Conservation (phyloP, 2,329 filamentous ascomycete genomes). For the Akanthomyces muscarius region DNA sequence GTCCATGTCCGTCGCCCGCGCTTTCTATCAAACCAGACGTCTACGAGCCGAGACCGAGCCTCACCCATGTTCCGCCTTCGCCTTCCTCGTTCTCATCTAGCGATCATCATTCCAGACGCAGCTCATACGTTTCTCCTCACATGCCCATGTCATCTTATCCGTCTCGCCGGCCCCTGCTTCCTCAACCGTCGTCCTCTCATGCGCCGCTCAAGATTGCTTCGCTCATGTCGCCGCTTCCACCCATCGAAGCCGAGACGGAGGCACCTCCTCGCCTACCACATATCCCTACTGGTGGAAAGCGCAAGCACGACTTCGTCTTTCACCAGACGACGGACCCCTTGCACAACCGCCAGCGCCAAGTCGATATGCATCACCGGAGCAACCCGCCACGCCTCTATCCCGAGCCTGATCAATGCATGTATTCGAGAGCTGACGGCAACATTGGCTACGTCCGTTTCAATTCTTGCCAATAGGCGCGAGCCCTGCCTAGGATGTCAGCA, state of each 20-base stretch:
- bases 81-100: constrained; percentile 30
- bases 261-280: constrained; percentile 26
- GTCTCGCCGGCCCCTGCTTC: constrained; percentile 21
- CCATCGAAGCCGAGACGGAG: constrained; percentile 34
- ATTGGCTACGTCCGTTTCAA: constrained; percentile 15
- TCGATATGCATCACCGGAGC: constrained; percentile 30
- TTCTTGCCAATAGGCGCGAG: background rate
- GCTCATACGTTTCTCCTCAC: constrained; percentile 26
- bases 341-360: constrained; percentile 36
- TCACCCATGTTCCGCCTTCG: constrained; percentile 35
- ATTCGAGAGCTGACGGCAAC: constrained; percentile 33
- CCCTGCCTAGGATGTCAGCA: background rate
- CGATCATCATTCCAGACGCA: constrained; percentile 28
- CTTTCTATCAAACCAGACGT: constrained; percentile 30
- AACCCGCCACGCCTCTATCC: constrained; percentile 24
- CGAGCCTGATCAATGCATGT: constrained; percentile 31
- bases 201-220: constrained; percentile 37
- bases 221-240: constrained; percentile 32
- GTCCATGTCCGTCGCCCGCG: constrained; percentile 30
- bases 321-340: constrained; percentile 29
- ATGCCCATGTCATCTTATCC: constrained; percentile 28
- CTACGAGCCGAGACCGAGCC: constrained; percentile 35
- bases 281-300: constrained; percentile 32
- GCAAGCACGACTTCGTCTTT: constrained; percentile 36
- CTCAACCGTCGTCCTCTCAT: constrained; percentile 30